A percentile compares a stretch with the other conserved stretches of the same genome.
Evolutionary conservation across 768 basidiomycete species (phyloP).

Genomic region (Tylopilus vinaceipallidus): DNA sequence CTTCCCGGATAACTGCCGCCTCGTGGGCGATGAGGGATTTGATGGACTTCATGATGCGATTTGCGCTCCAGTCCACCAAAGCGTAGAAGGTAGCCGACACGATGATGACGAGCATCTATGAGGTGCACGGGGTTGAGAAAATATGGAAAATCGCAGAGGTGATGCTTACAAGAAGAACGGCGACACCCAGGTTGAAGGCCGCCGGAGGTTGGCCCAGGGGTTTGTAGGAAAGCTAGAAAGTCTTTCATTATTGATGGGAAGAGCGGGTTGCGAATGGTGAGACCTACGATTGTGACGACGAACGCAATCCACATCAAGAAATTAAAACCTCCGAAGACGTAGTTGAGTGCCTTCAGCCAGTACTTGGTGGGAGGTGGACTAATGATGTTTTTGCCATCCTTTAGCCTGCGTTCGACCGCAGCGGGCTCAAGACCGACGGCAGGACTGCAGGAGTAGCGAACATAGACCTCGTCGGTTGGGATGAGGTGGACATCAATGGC

Average conservation of each 20-base stretch:
- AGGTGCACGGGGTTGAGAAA: constrained; percentile 8
- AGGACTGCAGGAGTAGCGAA: constrained; percentile 43
- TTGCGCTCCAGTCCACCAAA: constrained; percentile 49
- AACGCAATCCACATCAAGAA: constrained; percentile 55
- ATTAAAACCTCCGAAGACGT: constrained; percentile 59
- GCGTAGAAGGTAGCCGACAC: constrained; percentile 48
- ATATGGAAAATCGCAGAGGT: constrained; percentile 9
- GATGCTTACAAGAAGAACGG: constrained; percentile 44
- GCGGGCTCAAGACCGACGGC: constrained; percentile 46
- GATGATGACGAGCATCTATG: constrained; percentile 41
- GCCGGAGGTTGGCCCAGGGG: constrained; percentile 46
- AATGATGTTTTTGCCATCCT: constrained; percentile 47
- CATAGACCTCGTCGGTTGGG: constrained; percentile 39
- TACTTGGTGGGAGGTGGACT: constrained; percentile 46
- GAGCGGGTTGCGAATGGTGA: neutral
- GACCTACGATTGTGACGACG: constrained; percentile 42
- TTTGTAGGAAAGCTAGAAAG: constrained; percentile 47
- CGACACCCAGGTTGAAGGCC: constrained; percentile 50
- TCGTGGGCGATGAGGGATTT: constrained; percentile 59
- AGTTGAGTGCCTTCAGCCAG: constrained; percentile 50
- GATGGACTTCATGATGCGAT: constrained; percentile 52
- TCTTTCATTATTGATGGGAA: constrained; percentile 10
- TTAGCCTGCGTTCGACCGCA: constrained; percentile 40
- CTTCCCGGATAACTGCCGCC: constrained; percentile 53
- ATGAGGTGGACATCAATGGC: constrained; percentile 50